Evolutionary conservation across 192 early-diverging fungal species (phyloP).

Genomic region (Podila clonocystis): DNA sequence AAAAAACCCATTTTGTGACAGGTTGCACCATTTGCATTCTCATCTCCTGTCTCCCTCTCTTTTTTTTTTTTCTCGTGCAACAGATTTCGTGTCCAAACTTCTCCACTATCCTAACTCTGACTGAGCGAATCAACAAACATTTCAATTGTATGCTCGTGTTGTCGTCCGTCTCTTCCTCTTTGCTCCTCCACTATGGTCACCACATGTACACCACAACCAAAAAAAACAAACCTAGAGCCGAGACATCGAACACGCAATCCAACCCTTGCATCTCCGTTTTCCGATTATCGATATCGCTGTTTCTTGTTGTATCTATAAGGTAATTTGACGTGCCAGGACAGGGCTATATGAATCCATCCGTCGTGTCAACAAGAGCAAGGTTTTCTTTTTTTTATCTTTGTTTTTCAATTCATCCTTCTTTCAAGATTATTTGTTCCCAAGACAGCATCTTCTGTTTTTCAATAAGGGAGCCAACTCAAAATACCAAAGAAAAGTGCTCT

Average conservation of each 20-base stretch:
- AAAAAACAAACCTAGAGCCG: background rate
- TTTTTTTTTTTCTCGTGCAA: too few relatives aligned
- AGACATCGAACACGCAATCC: background rate
- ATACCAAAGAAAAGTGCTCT: too few relatives aligned
- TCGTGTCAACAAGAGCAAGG: background rate
- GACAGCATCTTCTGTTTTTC: too few relatives aligned
- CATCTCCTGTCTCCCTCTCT: background rate
- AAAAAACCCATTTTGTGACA: background rate
- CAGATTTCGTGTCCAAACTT: background rate
- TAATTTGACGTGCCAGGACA: background rate
- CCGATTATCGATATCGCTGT: background rate
- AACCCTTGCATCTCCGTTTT: background rate
- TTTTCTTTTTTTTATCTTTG: too few relatives aligned
- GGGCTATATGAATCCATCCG: background rate
- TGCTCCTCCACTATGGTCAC: background rate
- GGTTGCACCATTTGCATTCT: background rate
- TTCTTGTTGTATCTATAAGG: background rate
- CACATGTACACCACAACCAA: too few relatives aligned
- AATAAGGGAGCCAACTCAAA: too few relatives aligned
- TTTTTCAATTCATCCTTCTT: too few relatives aligned
- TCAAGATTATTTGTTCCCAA: too few relatives aligned
- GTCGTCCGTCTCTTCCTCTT: background rate
- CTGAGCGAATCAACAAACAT: too few relatives aligned
- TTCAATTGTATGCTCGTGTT: background rate
- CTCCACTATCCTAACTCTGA: background rate